Base-by-base conservation (phyloP, 176 grass and related monocot genomes). In the Areca catechu region DNA sequence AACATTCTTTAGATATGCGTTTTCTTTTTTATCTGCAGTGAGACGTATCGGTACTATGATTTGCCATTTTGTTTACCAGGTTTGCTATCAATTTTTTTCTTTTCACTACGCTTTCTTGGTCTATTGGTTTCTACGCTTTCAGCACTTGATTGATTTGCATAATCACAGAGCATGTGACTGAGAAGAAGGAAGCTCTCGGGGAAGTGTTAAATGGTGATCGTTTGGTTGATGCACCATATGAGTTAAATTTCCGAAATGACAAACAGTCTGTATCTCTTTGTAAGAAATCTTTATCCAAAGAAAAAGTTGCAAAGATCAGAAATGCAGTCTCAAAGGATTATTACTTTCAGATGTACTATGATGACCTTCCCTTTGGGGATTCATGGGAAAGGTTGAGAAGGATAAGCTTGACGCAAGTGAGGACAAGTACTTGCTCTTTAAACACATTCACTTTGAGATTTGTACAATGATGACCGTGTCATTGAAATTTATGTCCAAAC, bases 291-390 rank as follows among this genome's bases (percentile, higher is more conserved):
- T 63, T 90, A 58, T 74, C 68, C 19, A 89, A 79, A 49, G 74
- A 79, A 29, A 55, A 95, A 29, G 79, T 84, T 16, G 63, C 82
- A 28, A 84, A 86, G 74, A 83, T 95, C 43, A 78, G 83, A 12
- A 76, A 80, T 75, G 90, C 79, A 47, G 86, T 95, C 60, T 77
- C 82, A 51, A 95, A 89, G 70, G 90, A 89, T 56, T 95, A 86
- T 65, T 95, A 95, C 64, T 95, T 95, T 56, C 91, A 95, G 65
- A 90, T 95, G 91, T 95, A 95, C 67, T 95, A 95, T 3, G 91
- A 95, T 76, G 91, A 95, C 58, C 70, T 95, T 48, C 91, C 91
- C 53, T 79, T 48, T 90, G 91, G 91, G 91, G 90, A 49, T 95
- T 95, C 68, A 71, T 95, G 59, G 90, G 90, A 54, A 95, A 90